These are phyloP conservation scores for Paraleonurus japonicus DNA, from an alignment of 257 asterid species.

Conservation along the genomic window DNA sequence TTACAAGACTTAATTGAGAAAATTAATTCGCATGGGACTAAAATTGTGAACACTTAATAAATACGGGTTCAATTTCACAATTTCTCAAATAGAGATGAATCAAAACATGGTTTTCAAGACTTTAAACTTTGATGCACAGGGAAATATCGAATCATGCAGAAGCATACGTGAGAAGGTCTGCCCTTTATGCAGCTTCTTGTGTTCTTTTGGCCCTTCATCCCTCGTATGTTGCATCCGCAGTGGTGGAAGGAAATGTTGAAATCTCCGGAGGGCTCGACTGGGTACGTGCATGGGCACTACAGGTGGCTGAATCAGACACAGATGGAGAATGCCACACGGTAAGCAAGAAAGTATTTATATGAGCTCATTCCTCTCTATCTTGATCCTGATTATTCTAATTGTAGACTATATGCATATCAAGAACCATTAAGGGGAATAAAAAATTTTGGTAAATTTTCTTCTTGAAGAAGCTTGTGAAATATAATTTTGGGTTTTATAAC, in stretches of 20 bases:
- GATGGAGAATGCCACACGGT: slow-evolving; percentile 90
- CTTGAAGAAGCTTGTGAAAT: background rate
- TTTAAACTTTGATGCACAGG: slow-evolving; percentile 42
- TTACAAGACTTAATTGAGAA: too few relatives aligned
- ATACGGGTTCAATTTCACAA: background rate
- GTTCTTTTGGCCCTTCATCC: slow-evolving; percentile 83
- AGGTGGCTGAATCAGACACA: slow-evolving; percentile 76
- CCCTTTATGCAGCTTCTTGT: slow-evolving; percentile 87
- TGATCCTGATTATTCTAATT: slow-evolving; percentile 1
- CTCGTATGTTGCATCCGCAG: slow-evolving; percentile 71
- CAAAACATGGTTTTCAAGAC: slow-evolving; percentile 1
- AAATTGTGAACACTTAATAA: too few relatives aligned
- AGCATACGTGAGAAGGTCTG: slow-evolving; percentile 89
- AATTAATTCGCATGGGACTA: too few relatives aligned
- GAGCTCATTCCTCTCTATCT: background rate
- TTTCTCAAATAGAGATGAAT: slow-evolving; percentile 16
- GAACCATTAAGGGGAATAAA: too few relatives aligned
- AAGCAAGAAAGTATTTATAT: slow-evolving; percentile 28
- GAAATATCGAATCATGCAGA: slow-evolving; percentile 75
- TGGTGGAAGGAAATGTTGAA: slow-evolving; percentile 63
- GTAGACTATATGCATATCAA: background rate
- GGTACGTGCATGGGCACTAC: slow-evolving; percentile 82
- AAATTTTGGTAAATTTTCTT: background rate
- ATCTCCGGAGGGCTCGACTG: slow-evolving; percentile 82
- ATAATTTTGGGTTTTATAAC: too few relatives aligned